phyloP scores from a whole-genome alignment of 306 rosid genomes.

The Calophaca sinica region DNA sequence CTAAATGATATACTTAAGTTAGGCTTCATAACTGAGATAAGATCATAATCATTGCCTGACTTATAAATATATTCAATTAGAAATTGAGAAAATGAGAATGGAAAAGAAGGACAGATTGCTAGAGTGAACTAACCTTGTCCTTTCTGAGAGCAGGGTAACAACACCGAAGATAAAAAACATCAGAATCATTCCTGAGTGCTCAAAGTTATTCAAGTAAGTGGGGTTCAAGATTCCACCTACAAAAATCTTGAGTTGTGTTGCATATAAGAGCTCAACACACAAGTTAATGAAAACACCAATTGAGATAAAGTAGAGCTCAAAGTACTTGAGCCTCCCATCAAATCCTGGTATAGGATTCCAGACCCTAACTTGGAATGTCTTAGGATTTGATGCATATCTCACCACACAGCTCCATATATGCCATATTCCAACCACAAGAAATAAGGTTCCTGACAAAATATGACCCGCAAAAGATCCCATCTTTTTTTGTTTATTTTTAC shows the following conservation, averaged over 20 bases:
- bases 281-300: slow-evolving; percentile 73
- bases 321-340: slow-evolving; percentile 64
- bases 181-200: too few species aligned
- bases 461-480: slow-evolving; percentile 90
- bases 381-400: slow-evolving; percentile 63
- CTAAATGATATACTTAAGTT: too few species aligned
- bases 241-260: slow-evolving; percentile 68
- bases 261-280: slow-evolving; percentile 74
- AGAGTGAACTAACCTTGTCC: slow-evolving; percentile 61
- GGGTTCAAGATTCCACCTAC: slow-evolving; percentile 68
- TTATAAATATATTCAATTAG: too few species aligned
- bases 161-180: slow-evolving; percentile 74
- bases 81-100: too few species aligned
- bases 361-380: slow-evolving; percentile 54
- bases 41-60: too few species aligned
- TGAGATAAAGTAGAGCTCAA: slow-evolving; percentile 73
- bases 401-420: slow-evolving; percentile 73
- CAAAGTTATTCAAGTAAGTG: slow-evolving; percentile 77
- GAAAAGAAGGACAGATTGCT: too few species aligned
- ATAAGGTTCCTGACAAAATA: slow-evolving; percentile 72
- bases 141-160: slow-evolving; percentile 63
- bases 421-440: slow-evolving; percentile 77
- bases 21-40: too few species aligned
- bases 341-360: slow-evolving; percentile 77
- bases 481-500: slow-evolving; percentile 2